Percentiles rank a stretch among this genome's conserved stretches.
Evolutionary conservation across 2,329 filamentous ascomycete genomes (phyloP).

Genomic region (Fusarium algeriense): DNA sequence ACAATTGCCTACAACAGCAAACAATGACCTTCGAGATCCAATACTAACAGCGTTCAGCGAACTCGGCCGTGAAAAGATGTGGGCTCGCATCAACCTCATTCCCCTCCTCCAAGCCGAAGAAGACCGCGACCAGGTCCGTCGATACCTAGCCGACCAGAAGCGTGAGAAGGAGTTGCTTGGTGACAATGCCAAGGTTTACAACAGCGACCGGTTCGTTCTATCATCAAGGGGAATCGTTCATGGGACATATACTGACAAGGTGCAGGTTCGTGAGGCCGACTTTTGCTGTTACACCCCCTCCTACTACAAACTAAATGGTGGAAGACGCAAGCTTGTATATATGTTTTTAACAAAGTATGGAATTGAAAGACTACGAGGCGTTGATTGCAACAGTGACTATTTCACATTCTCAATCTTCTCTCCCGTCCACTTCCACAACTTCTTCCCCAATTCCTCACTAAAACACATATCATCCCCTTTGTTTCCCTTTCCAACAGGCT

Average conservation of each 20-base stretch:
- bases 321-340: slow-evolving; percentile 42
- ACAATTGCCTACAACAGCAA: neutral
- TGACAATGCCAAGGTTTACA: slow-evolving; percentile 85
- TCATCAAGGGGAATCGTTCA: neutral
- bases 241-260: neutral
- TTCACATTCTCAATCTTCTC: slow-evolving; percentile 20
- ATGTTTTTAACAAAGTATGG: slow-evolving; percentile 38
- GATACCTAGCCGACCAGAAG: slow-evolving; percentile 86
- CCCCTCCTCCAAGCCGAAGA: slow-evolving; percentile 96
- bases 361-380: slow-evolving; percentile 37
- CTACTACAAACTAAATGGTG: slow-evolving; percentile 64
- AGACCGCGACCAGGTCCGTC: slow-evolving; percentile 92
- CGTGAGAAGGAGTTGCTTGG: slow-evolving; percentile 93
- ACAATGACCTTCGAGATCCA: neutral
- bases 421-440: slow-evolving; percentile 57
- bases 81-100: slow-evolving; percentile 94
- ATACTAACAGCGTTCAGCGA: slow-evolving; percentile 69
- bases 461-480: slow-evolving; percentile 39
- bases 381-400: neutral
- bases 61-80: slow-evolving; percentile 96
- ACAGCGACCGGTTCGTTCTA: slow-evolving; percentile 81
- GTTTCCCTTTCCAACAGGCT: slow-evolving; percentile 46
- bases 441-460: slow-evolving; percentile 49
- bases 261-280: slow-evolving; percentile 84
- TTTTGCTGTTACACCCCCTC: slow-evolving; percentile 77